A percentile compares a stretch with the other conserved stretches of the same genome.
Conservation (phyloP, 306 rosid species). For the Dryas drummondii region DNA sequence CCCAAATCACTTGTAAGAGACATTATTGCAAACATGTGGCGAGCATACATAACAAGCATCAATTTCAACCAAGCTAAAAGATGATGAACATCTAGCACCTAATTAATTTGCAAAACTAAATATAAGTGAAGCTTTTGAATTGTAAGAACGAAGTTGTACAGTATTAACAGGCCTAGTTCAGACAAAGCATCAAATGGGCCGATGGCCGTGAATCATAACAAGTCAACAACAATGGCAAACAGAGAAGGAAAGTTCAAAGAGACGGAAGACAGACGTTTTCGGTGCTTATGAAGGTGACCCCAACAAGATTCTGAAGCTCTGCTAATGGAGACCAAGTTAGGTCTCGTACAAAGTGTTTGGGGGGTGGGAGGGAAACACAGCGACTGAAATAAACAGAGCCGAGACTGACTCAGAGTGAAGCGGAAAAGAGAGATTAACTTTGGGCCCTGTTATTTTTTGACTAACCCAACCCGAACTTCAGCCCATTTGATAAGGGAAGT, state of each 20-base stretch:
- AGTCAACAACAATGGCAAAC: neutral
- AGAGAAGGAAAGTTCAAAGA: neutral
- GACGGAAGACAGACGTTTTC: neutral
- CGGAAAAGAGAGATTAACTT: neutral
- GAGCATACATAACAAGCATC: slow-evolving; percentile 7
- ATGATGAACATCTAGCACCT: neutral
- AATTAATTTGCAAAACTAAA: neutral
- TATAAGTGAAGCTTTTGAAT: neutral
- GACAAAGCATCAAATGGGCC: neutral
- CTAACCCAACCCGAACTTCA: neutral
- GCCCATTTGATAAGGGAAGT: neutral
- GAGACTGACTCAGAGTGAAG: neutral
- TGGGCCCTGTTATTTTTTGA: neutral
- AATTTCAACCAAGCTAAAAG: neutral
- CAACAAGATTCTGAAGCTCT: neutral
- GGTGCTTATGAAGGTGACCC: neutral
- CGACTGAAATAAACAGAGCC: neutral
- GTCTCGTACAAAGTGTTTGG: no score
- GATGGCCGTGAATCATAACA: neutral
- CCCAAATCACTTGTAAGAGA: neutral
- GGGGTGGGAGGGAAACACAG: neutral
- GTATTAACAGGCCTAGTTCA: neutral
- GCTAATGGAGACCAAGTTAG: neutral
- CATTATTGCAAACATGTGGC: slow-evolving; percentile 25
- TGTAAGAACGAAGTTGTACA: neutral